Evolutionary conservation across 805 yeast genomes (phyloP).

Genomic region (Zygosaccharomyces kombuchaensis): DNA sequence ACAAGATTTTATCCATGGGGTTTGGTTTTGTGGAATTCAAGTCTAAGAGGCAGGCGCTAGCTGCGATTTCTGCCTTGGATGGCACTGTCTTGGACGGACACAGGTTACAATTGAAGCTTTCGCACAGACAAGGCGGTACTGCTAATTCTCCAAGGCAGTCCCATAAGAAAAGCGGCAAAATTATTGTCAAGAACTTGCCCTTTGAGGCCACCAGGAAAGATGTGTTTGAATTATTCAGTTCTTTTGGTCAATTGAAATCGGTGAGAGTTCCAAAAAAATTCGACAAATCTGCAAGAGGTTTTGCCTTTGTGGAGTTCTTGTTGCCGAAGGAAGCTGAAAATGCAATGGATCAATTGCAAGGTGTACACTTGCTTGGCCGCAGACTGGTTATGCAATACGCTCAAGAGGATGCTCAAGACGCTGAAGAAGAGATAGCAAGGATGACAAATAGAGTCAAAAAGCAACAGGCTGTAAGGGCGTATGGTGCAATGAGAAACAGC

Average conservation of each 20-base stretch:
- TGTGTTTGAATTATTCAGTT: constrained; percentile 84
- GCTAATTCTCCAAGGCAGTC: constrained; percentile 33
- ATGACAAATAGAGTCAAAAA: constrained; percentile 82
- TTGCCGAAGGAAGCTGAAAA: constrained; percentile 85
- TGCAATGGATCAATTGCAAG: constrained; percentile 90
- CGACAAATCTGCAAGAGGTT: constrained; percentile 92
- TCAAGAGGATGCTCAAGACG: constrained; percentile 71
- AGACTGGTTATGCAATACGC: constrained; percentile 92
- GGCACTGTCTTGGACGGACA: constrained; percentile 85
- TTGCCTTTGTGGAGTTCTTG: constrained; percentile 92
- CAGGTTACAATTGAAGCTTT: constrained; percentile 79
- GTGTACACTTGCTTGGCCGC: constrained; percentile 95
- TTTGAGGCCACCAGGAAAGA: constrained; percentile 94
- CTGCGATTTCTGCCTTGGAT: constrained; percentile 69
- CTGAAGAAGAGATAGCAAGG: constrained; percentile 83
- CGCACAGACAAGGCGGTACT: constrained; percentile 62
- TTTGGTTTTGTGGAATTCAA: constrained; percentile 93
- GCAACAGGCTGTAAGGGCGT: constrained; percentile 73
- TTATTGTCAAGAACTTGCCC: constrained; percentile 93
- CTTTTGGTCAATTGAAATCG: constrained; percentile 91
- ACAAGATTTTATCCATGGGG: constrained; percentile 84
- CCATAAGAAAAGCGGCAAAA: constrained; percentile 55
- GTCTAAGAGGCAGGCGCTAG: constrained; percentile 69
- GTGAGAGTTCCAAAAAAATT: constrained; percentile 96
- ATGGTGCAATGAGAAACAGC: constrained; percentile 62